Base-by-base conservation (phyloP, 371 early-diverging fungal species). In the Mucor indicus region DNA sequence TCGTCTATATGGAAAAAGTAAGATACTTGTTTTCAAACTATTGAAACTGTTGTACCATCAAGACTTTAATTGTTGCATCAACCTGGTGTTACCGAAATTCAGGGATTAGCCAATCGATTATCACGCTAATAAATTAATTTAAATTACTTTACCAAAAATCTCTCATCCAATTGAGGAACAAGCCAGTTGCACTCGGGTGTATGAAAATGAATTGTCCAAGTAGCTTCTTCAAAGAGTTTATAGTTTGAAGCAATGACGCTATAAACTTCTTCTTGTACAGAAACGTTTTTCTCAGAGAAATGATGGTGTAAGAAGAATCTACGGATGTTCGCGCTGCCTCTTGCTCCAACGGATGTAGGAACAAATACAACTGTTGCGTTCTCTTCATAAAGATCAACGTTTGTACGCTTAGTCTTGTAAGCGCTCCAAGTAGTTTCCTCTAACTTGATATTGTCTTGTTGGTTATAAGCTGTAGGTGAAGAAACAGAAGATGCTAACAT, bases 181-280 rank as follows among this genome's bases (percentile, higher is more conserved):
- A 75, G 41, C 75, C 75, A 75, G 30, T 49, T 44, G 30, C 75
- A 75, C 38, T 61, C 62, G 7, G 55, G 62, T 10, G 48, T 56
- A 11, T 69, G 41, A 31, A 75, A 69, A 17, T 62, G 64, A 35
- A 75, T 45, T 4, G 53, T 52, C 75, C 75, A 75, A 20, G 60
- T 63, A 1, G 47, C 64, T 37, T 75, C 75, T 48, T 75, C 75
- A 17, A 75, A 69, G 12, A 71, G 35, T 19, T 46, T 57, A 29
- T 58, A 25, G 4, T 52, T 48, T 17, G 55, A 33, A 4, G 38
- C 29, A 1, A 72, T 53, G 9, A 62, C 55, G 20, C 57, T 55
- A 44, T 67, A 72, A 4, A 72, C 69, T n/a, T 40, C 42, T 50
- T 75, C 72, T 22, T 62, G 24, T 23, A 67, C 45, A 12, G 51